phyloP scores from a whole-genome alignment of 2,329 filamentous ascomycete genomes.

The Acrocalymma vagum region DNA sequence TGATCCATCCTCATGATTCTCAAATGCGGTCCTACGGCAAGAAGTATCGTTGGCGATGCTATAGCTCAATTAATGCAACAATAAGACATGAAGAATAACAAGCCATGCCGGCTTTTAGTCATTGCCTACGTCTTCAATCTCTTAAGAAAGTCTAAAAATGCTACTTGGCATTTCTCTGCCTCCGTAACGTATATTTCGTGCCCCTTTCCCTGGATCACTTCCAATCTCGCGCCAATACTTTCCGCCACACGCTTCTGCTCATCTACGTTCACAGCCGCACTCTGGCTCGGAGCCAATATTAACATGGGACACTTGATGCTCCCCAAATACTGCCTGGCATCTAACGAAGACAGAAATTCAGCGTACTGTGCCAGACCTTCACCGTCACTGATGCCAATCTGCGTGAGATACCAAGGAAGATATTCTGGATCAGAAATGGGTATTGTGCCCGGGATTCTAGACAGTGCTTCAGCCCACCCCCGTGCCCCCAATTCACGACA shows the following conservation, averaged over 20 bases:
- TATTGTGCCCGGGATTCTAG: conserved; percentile 39
- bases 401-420: conserved; percentile 42
- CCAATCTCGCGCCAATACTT: conserved; percentile 30
- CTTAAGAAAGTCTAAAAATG: conserved; percentile 50
- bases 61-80: no score
- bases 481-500: conserved; percentile 39
- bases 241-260: conserved; percentile 32
- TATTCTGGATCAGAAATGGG: conserved; percentile 35
- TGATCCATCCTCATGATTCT: no score
- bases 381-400: conserved; percentile 32
- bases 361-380: conserved; percentile 47
- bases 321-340: conserved; percentile 36
- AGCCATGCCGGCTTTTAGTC: no score
- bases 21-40: no score
- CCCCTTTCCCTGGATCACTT: conserved; percentile 35
- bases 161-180: conserved; percentile 33
- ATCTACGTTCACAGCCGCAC: conserved; percentile 38
- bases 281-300: conserved; percentile 42
- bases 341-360: conserved; percentile 40
- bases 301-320: conserved; percentile 40
- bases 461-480: conserved; percentile 42
- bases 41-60: no score
- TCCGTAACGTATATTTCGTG: conserved; percentile 48
- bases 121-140: no score
- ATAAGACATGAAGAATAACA: no score